Evolutionary conservation across 306 rosid species (phyloP).

Genomic region (Cucumis hystrix): DNA sequence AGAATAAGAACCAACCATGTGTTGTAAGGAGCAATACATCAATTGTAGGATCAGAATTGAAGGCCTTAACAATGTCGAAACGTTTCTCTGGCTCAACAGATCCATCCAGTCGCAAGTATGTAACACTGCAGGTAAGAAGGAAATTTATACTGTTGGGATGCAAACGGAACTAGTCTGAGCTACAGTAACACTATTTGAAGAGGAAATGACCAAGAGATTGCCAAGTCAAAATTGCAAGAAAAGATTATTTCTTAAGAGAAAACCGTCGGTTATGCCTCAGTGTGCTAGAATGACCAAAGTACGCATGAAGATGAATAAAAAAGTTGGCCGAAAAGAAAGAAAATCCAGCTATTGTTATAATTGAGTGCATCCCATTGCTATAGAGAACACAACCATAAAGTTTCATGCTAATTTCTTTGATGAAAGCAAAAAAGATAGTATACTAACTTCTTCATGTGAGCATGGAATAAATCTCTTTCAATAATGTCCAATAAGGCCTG

Average conservation of each 20-base stretch:
- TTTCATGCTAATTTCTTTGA: neutral
- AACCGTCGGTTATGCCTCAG: neutral
- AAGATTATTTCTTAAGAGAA: neutral
- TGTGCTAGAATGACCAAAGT: neutral
- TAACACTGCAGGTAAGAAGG: constrained; percentile 34
- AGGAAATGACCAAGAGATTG: neutral
- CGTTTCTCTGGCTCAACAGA: constrained; percentile 83
- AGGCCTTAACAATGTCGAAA: constrained; percentile 84
- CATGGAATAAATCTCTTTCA: constrained; percentile 82
- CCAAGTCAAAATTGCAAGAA: neutral
- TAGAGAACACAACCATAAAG: neutral
- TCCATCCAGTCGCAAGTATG: constrained; percentile 91
- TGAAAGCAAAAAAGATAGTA: constrained; percentile 10
- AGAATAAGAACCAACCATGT: constrained; percentile 41
- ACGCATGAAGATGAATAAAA: neutral
- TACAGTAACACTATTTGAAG: neutral
- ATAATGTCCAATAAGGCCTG: constrained; percentile 92
- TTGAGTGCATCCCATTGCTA: neutral
- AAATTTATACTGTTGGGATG: neutral
- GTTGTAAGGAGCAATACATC: constrained; percentile 88
- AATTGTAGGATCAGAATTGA: constrained; percentile 96
- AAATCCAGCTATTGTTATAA: neutral
- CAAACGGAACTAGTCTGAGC: neutral
- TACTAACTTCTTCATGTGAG: constrained; percentile 73
- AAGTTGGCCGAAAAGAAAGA: neutral